Evolutionary conservation across 345 rosid genomes (phyloP).

Genomic region (Eucalyptus sp.): DNA sequence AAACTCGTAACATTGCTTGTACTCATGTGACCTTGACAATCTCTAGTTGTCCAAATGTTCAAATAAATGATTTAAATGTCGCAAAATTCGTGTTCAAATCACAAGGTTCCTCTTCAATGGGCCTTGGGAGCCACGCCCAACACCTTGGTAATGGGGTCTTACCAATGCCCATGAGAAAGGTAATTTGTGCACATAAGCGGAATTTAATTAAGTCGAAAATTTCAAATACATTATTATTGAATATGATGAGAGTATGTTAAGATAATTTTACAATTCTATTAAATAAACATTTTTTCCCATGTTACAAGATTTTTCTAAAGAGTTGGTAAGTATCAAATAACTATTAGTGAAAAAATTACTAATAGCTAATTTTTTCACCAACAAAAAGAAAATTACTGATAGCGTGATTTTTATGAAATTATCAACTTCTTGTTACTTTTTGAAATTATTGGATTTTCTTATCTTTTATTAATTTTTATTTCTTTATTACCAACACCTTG

Average conservation of each 20-base stretch:
- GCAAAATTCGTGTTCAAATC: neutral
- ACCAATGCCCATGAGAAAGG: rapidly evolving
- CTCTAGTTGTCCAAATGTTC: neutral
- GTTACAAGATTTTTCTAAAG: neutral
- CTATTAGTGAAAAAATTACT: neutral
- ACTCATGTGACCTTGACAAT: neutral
- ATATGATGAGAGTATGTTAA: neutral
- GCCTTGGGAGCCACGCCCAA: neutral
- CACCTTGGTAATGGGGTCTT: neutral
- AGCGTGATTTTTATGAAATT: neutral
- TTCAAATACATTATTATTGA: neutral
- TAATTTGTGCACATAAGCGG: neutral
- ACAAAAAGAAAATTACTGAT: neutral
- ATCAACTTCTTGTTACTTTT: neutral
- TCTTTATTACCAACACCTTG: neutral
- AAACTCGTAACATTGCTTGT: neutral
- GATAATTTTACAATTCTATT: neutral
- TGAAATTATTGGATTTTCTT: neutral
- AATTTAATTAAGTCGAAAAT: neutral
- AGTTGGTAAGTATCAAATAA: neutral
- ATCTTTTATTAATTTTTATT: neutral
- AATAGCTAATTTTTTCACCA: neutral
- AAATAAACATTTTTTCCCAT: neutral
- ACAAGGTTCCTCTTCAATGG: neutral
- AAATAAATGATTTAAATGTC: neutral